Percentiles rank a stretch among this genome's conserved stretches.
Evolutionary conservation across 75 land plant genomes (phyloP).

Genomic region (Cunninghamia lanceolata): DNA sequence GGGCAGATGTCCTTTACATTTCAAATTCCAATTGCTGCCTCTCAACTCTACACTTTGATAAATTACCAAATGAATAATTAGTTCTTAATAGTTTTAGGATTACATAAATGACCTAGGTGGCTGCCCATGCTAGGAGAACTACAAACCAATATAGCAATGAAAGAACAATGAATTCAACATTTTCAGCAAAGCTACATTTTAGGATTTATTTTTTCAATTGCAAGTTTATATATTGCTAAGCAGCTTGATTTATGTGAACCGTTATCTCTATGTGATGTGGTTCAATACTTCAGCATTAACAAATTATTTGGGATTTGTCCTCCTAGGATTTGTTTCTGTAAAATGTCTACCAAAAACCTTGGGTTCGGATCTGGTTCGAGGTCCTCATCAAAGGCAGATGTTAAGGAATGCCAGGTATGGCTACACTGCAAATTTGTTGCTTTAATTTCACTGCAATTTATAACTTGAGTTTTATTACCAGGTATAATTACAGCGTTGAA

Average conservation of each 20-base stretch:
- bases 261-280: neutral
- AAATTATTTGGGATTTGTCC: neutral
- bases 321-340: neutral
- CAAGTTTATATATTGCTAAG: neutral
- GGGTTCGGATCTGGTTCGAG: constrained; percentile 9
- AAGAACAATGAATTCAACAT: neutral
- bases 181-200: neutral
- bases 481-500: neutral
- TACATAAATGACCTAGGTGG: neutral
- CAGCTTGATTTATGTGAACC: neutral
- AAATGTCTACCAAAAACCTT: neutral
- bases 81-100: neutral
- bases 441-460: neutral
- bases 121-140: neutral
- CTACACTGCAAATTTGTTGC: neutral
- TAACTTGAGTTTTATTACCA: neutral
- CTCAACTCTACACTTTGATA: neutral
- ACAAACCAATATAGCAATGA: neutral
- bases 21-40: neutral
- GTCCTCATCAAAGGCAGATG: neutral
- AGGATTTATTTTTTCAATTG: neutral
- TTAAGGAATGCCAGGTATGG: constrained; percentile 7
- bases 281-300: neutral
- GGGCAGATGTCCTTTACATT: neutral
- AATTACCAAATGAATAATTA: too few relatives aligned